Evolutionary conservation across 768 basidiomycete genomes (phyloP).

Genomic region (Leucosporidium yakuticum): DNA sequence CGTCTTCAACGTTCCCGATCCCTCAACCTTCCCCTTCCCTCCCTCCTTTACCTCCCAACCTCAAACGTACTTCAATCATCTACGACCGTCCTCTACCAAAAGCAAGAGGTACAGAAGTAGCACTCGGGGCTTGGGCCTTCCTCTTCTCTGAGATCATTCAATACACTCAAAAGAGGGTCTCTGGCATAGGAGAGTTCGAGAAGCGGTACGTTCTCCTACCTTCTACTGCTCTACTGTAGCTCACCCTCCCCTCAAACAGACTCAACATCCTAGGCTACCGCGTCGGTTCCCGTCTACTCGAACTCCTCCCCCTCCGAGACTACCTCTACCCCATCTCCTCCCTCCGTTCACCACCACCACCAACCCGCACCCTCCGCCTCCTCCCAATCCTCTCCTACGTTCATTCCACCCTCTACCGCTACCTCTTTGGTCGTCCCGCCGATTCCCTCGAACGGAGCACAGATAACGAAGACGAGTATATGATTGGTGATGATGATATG

Average conservation of each 20-base stretch:
- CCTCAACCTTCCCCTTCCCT: neutral
- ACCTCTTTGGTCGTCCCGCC: conserved; percentile 86
- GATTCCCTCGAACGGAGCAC: conserved; percentile 95
- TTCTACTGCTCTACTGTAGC: neutral
- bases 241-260: conserved; percentile 46
- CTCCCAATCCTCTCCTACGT: conserved; percentile 87
- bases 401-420: conserved; percentile 90
- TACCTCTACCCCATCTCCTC: conserved; percentile 47
- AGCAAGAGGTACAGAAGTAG: conserved; percentile 75
- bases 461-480: conserved; percentile 96
- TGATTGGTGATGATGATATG: conserved; percentile 97
- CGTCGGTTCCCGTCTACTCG: conserved; percentile 77
- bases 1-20: conserved; percentile 13
- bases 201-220: conserved; percentile 58
- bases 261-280: conserved; percentile 90
- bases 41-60: neutral
- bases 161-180: conserved; percentile 92
- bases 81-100: conserved; percentile 88
- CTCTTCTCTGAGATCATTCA: conserved; percentile 89
- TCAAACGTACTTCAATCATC: conserved; percentile 46
- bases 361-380: conserved; percentile 85
- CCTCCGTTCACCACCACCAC: conserved; percentile 54
- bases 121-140: conserved; percentile 75
- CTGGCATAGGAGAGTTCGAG: conserved; percentile 91
- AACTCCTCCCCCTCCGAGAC: conserved; percentile 76